Evolutionary conservation across 2,329 filamentous ascomycete genomes (phyloP).

Genomic region (Phoma herbarum): DNA sequence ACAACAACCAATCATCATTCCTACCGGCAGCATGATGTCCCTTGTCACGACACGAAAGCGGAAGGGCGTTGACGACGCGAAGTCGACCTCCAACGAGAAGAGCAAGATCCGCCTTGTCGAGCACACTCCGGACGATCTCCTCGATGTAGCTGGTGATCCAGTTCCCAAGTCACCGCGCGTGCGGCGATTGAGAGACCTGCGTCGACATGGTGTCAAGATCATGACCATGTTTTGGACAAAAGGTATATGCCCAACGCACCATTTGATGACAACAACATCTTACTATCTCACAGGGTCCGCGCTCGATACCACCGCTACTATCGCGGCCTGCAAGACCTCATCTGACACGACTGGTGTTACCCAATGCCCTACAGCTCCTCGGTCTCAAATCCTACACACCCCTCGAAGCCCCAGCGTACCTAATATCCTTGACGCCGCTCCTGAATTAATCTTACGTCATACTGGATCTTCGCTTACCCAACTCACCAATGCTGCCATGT

Average conservation of each 20-base stretch:
- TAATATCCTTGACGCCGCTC: conserved; percentile 21
- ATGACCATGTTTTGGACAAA: conserved; percentile 48
- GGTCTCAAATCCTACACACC: conserved; percentile 9
- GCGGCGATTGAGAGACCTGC: conserved; percentile 41
- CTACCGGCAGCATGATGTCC: conserved; percentile 40
- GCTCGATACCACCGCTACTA: conserved; percentile 5
- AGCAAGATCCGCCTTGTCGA: conserved; percentile 48
- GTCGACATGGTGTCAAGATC: conserved; percentile 44
- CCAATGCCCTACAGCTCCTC: conserved; percentile 21
- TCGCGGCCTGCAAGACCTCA: conserved; percentile 7
- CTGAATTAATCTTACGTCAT: conserved; percentile 24
- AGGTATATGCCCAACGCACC: conserved; percentile 25
- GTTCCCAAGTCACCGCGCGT: conserved; percentile 27
- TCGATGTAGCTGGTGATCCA: conserved; percentile 13
- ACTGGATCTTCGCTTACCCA: conserved; percentile 33
- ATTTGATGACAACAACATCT: neutral
- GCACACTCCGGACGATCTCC: conserved; percentile 22
- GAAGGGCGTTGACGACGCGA: conserved; percentile 38
- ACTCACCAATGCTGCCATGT: conserved; percentile 38
- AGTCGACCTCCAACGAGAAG: conserved; percentile 35
- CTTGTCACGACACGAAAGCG: conserved; percentile 44
- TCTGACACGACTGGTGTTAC: conserved; percentile 27
- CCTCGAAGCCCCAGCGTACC: conserved; percentile 28
- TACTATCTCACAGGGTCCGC: conserved; percentile 4
- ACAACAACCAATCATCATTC: neutral